Percentiles rank a stretch among this genome's conserved stretches.
phyloP scores from a whole-genome alignment of 192 early-diverging fungal genomes.

The Backusella morwellensis region DNA sequence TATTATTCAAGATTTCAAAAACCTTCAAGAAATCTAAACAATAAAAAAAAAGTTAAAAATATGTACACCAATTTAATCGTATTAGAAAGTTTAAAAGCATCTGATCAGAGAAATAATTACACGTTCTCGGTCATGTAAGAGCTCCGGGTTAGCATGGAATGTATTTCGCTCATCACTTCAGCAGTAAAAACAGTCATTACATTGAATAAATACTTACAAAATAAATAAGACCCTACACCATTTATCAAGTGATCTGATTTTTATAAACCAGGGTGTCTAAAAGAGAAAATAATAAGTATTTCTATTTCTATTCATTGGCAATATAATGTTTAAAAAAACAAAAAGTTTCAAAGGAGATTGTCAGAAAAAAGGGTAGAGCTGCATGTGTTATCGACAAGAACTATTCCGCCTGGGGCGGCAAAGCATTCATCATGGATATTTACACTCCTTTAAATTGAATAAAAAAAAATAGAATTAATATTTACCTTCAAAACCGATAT shows the following conservation, averaged over 20 bases:
- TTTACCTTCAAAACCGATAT: conserved; percentile 1
- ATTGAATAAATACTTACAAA: background rate
- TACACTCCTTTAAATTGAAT: background rate
- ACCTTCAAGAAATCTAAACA: background rate
- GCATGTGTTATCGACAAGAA: conserved; percentile 7
- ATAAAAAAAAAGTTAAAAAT: background rate
- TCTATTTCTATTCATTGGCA: background rate
- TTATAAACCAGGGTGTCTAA: background rate
- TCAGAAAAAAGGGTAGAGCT: conserved; percentile 4
- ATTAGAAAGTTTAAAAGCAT: conserved; percentile 1
- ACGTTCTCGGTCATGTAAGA: conserved; percentile 5
- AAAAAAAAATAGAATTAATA: background rate
- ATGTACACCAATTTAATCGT: background rate
- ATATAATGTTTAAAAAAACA: background rate
- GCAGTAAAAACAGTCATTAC: background rate
- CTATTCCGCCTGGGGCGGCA: conserved; percentile 4
- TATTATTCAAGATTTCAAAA: background rate
- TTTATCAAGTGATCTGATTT: background rate
- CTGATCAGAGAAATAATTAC: conserved; percentile 5
- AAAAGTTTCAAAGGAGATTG: background rate
- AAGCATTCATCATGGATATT: conserved; percentile 4
- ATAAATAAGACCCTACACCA: background rate
- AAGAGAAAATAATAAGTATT: background rate
- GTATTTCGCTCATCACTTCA: conserved; percentile 1
- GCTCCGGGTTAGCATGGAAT: conserved; percentile 6